Evolutionary conservation across 306 rosid species (phyloP).

Genomic region (Trichosanthes cucumerina): DNA sequence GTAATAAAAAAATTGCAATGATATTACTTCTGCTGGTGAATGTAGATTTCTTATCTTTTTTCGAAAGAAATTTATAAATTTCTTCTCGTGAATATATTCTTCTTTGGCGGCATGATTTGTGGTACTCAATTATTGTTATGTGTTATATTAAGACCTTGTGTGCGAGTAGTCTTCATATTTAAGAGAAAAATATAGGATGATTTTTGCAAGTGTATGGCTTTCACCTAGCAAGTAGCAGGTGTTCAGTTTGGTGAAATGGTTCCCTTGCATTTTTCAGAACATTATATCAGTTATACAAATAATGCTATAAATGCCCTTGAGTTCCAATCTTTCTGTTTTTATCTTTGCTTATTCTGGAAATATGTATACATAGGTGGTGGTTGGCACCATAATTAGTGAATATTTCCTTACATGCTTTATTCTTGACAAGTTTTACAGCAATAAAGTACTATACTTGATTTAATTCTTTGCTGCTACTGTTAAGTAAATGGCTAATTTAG

Average conservation of each 20-base stretch:
- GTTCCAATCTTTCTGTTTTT: not conserved
- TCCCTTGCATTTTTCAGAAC: not conserved
- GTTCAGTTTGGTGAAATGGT: not conserved
- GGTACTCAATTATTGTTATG: not conserved
- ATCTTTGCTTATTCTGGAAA: not conserved
- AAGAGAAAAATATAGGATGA: not conserved
- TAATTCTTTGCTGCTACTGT: not conserved
- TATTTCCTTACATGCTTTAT: not conserved
- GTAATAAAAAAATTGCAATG: constrained; percentile 20
- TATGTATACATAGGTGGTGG: not conserved
- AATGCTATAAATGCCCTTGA: not conserved
- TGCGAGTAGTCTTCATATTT: not conserved
- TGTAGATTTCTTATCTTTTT: not conserved
- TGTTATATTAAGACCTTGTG: not conserved
- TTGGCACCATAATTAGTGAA: not conserved
- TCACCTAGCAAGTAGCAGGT: not conserved
- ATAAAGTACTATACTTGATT: not conserved
- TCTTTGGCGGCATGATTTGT: not conserved
- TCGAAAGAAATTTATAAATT: not conserved
- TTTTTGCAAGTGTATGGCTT: not conserved
- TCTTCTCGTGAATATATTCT: not conserved
- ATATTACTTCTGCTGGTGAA: not conserved
- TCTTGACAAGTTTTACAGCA: not conserved
- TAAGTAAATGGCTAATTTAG: constrained; percentile 19
- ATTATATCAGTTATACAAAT: not conserved